Base-by-base conservation (phyloP, 805 yeast species). In the Schizosaccharomyces japonicus region DNA sequence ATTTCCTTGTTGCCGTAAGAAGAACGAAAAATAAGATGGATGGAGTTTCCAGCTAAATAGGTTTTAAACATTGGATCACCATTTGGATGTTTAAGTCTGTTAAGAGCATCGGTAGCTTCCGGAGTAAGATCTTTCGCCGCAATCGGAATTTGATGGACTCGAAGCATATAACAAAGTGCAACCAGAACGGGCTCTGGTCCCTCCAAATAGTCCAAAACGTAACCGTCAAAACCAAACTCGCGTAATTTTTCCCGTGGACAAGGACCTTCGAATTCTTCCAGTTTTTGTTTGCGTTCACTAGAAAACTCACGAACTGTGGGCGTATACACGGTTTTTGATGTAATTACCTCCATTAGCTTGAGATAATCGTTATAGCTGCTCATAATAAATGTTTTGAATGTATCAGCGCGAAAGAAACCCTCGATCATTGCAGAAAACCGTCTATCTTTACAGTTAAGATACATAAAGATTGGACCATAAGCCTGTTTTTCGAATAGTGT, bases 181-280 rank as follows among this genome's bases (percentile, higher is more conserved):
- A 69, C 67, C 47, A 82, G 57, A 1, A 87, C 92, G 7, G 71
- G 70, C 4, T 60, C 56, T 1, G 94, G 94, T 0, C 94, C 96
- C 2, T 62, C 60, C 2, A 87, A 56, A 52, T 73, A 73, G 54
- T 90, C 95, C 1, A 70, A 60, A 25, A 84, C 53, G 55, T 73
- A 81, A 1, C 94, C 90, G 49, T 80, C 94, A 59, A 90, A 84
- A 0, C 94, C 94, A 21, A 65, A 59, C 0, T 49, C 31, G 27
- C 52, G 55, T 1, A 83, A 54, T 45, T 67, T 57, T 6, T 64
- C 64, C 2, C 49, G 40, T 1, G 51, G 27, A 39, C 57, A 48
- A 5, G 57, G 55, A 13, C 25, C 39, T 10, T 32, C 28, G 21
- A 58, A 50, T 39, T 57, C 51, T 2, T 55, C 54, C 5, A 52